Evolutionary conservation across 1,139 yeast species (phyloP), one percentile per base, ranked within the genome.

Genomic region (Saccharomyces hybrid): DNA sequence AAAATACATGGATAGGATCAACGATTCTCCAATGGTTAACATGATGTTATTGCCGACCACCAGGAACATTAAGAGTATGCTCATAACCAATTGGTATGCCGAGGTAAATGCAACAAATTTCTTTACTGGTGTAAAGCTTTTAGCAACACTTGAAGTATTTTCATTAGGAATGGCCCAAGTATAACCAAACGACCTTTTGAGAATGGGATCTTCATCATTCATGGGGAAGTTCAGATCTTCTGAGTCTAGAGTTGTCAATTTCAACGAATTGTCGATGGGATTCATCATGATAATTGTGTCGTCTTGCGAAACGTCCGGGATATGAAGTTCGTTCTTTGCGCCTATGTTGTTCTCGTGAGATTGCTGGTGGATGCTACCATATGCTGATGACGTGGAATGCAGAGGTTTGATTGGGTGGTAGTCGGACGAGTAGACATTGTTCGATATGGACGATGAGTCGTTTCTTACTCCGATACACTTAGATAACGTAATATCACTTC

Each of bases 1-100:
- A 62, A 70, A 69, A 55, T 68, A 69, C 8, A 68, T 65, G 25
- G 72, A 70, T 34, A 65, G 54, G 2, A 70, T 53, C 41, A 69
- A 59, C 3, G 66, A 57, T 54, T 68, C 67, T 1, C 72, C 72
- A 9, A 66, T 58, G 6, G 60, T 57, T 25, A 62, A 53, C 29
- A 63, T 29, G 4, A 63, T 56, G 47, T 63, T 65, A 50, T 62
- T 59, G 11, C 59, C 47, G 2, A 65, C 58, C 19, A 65, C 42
- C 6, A 53, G 44, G 50, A 60, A 31, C 25, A 54, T 50, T 3
- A 55, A 16, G 5, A 52, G 32, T 38, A 38, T 38, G 42, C 13
- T 16, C 23, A 16, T 38, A 3, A 38, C 25, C 13, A 38, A 38
- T 38, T 38, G 42, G 13, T 38, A 38, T 7, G 13, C 42, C 25